Conservation (phyloP, 2,329 filamentous ascomycete genomes). For the Botrytis galanthina region DNA sequence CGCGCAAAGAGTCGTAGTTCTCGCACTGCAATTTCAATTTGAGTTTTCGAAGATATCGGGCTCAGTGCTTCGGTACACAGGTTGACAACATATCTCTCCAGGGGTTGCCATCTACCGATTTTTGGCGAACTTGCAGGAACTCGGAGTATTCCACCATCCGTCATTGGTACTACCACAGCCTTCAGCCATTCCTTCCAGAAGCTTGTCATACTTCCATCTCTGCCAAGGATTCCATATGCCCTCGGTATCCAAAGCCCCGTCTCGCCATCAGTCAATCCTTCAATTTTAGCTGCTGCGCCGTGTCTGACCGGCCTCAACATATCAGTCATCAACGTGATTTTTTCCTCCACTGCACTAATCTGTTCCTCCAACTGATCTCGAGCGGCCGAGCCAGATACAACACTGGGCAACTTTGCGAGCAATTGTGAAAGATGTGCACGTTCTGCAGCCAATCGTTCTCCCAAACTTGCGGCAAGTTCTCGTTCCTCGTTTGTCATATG, state of each 20-base stretch:
- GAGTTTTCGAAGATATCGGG: slow-evolving; percentile 88
- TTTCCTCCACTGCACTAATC: slow-evolving; percentile 94
- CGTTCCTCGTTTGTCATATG: slow-evolving; percentile 90
- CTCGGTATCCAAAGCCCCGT: slow-evolving; percentile 94
- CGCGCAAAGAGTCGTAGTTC: slow-evolving; percentile 90
- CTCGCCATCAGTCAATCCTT: slow-evolving; percentile 91
- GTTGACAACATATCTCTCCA: slow-evolving; percentile 96
- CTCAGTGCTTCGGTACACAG: slow-evolving; percentile 92
- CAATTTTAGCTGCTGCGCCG: slow-evolving; percentile 93
- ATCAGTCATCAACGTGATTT: slow-evolving; percentile 95
- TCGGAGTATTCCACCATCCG: slow-evolving; percentile 75
- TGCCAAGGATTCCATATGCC: slow-evolving; percentile 87
- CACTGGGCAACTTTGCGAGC: slow-evolving; percentile 75
- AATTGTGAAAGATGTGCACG: slow-evolving; percentile 87
- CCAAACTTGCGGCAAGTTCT: slow-evolving; percentile 87
- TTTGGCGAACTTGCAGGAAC: slow-evolving; percentile 86
- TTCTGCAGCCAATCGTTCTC: slow-evolving; percentile 81
- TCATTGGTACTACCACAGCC: slow-evolving; percentile 93
- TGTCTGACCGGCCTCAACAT: slow-evolving; percentile 89
- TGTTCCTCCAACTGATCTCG: slow-evolving; percentile 87
- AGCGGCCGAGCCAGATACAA: slow-evolving; percentile 75
- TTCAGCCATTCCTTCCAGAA: slow-evolving; percentile 99
- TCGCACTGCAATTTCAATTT: slow-evolving; percentile 86
- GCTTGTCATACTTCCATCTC: slow-evolving; percentile 75
- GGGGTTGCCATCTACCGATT: slow-evolving; percentile 90